Conservation (phyloP, 768 basidiomycete species). For the Calvatia gigantea region DNA sequence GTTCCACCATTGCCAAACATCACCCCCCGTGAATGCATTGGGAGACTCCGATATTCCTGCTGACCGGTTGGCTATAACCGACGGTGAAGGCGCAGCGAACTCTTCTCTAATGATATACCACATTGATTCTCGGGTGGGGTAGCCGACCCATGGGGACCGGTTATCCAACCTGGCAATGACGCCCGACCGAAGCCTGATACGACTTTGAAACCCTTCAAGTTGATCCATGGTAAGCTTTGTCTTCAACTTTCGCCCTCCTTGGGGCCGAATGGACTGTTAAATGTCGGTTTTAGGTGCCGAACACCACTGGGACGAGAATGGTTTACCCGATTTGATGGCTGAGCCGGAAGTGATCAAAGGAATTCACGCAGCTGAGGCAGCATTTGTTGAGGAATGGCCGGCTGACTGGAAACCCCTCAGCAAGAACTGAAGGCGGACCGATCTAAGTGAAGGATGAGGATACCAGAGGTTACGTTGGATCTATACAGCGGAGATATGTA, state of each 20-base stretch:
- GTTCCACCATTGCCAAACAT: slow-evolving; percentile 78
- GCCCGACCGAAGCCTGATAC: slow-evolving; percentile 71
- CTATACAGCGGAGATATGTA: no score
- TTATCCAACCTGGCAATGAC: slow-evolving; percentile 74
- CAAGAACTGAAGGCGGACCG: no score
- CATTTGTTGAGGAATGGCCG: slow-evolving; percentile 76
- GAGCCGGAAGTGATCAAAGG: slow-evolving; percentile 79
- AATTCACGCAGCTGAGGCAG: slow-evolving; percentile 78
- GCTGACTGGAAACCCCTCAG: slow-evolving; percentile 37
- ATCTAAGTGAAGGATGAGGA: no score
- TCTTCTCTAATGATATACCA: no score
- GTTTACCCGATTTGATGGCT: slow-evolving; percentile 50
- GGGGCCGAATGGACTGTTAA: background rate
- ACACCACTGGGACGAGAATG: slow-evolving; percentile 77
- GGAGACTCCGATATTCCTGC: slow-evolving; percentile 80
- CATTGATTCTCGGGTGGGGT: background rate
- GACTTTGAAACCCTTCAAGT: slow-evolving; percentile 71
- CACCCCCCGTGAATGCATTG: slow-evolving; percentile 71
- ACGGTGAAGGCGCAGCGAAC: slow-evolving; percentile 61
- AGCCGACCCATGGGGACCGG: slow-evolving; percentile 92
- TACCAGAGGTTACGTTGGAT: no score
- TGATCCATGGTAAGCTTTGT: slow-evolving; percentile 68
- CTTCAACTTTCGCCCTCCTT: no score
- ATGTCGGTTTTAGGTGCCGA: slow-evolving; percentile 48
- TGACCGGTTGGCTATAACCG: slow-evolving; percentile 85